Evolutionary conservation across 2,329 filamentous ascomycete genomes (phyloP).

Genomic region (Sporothrix luriei): DNA sequence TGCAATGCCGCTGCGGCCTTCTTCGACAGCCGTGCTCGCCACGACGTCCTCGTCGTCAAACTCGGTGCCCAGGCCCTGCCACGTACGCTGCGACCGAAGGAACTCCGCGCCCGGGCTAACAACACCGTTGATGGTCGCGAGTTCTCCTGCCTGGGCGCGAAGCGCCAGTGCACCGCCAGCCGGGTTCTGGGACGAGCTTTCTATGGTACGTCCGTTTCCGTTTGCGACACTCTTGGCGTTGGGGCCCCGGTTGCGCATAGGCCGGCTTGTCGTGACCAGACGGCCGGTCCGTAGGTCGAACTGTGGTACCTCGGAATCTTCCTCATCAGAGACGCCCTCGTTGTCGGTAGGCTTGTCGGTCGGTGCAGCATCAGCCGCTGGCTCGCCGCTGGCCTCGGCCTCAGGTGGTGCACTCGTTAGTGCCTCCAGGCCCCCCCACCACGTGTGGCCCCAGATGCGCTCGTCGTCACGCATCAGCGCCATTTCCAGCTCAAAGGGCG

Average conservation of each 20-base stretch:
- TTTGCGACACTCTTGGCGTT: constrained; percentile 8
- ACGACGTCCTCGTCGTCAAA: constrained; percentile 56
- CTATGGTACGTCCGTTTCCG: constrained; percentile 35
- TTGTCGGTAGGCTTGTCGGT: constrained; percentile 31
- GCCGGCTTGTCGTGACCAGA: constrained; percentile 76
- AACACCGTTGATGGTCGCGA: constrained; percentile 80
- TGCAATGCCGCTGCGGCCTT: constrained; percentile 85
- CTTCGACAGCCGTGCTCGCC: constrained; percentile 71
- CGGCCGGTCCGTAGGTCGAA: constrained; percentile 89
- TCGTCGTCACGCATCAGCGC: constrained; percentile 74
- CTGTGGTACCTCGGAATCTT: constrained; percentile 79
- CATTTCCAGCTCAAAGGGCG: constrained; percentile 87
- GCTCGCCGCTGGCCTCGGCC: constrained; percentile 27
- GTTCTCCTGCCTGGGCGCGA: constrained; percentile 60
- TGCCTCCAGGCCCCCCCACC: constrained; percentile 83
- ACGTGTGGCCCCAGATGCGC: constrained; percentile 82
- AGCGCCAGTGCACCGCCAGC: constrained; percentile 57
- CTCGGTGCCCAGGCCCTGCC: constrained; percentile 89
- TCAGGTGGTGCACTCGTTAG: constrained; percentile 46
- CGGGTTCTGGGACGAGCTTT: constrained; percentile 29
- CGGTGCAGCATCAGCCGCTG: neutral
- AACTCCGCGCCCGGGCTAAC: constrained; percentile 92
- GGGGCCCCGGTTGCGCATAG: constrained; percentile 58
- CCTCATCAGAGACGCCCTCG: constrained; percentile 47
- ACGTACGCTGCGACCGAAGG: constrained; percentile 78